phyloP scores from a whole-genome alignment of 2,329 filamentous ascomycete genomes.

The Cladophialophora bantiana region DNA sequence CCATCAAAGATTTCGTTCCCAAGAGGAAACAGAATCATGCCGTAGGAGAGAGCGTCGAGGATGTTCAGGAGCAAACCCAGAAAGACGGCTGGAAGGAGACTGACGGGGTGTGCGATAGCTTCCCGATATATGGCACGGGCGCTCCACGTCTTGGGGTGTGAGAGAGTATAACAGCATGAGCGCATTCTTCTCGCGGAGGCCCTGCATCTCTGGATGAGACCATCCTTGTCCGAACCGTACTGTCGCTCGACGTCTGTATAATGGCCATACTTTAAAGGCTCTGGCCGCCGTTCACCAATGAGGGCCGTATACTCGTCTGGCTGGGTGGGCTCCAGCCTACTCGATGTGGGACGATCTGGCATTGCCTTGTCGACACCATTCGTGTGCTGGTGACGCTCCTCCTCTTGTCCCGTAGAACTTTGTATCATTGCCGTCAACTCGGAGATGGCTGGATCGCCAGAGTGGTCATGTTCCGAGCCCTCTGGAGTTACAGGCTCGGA shows the following conservation, averaged over 20 bases:
- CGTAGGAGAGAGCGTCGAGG: slow-evolving; percentile 92
- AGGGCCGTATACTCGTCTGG: slow-evolving; percentile 40
- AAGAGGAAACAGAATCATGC: slow-evolving; percentile 93
- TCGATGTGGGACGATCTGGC: slow-evolving; percentile 15
- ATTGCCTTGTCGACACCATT: slow-evolving; percentile 34
- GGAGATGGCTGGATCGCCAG: slow-evolving; percentile 51
- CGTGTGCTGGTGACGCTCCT: slow-evolving; percentile 25
- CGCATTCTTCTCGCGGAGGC: slow-evolving; percentile 17
- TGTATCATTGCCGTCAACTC: slow-evolving; percentile 60
- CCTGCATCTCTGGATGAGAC: slow-evolving; percentile 19
- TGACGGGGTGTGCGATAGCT: slow-evolving; percentile 70
- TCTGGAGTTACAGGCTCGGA: slow-evolving; percentile 64
- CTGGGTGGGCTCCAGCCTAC: slow-evolving; percentile 23
- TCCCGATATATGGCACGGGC: slow-evolving; percentile 68
- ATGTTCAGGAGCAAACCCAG: slow-evolving; percentile 90
- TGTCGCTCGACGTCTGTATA: slow-evolving; percentile 44
- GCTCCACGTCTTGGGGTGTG: slow-evolving; percentile 76
- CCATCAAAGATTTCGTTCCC: slow-evolving; percentile 84
- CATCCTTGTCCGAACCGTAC: slow-evolving; percentile 11
- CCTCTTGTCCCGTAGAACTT: slow-evolving; percentile 46
- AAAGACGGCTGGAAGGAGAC: slow-evolving; percentile 82
- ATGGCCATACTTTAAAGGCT: slow-evolving; percentile 31
- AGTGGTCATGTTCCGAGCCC: slow-evolving; percentile 44
- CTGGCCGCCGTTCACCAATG: slow-evolving; percentile 34
- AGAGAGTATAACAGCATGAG: slow-evolving; percentile 42